phyloP scores from a whole-genome alignment of 139 green algal species.

The Gonium pectorale region DNA sequence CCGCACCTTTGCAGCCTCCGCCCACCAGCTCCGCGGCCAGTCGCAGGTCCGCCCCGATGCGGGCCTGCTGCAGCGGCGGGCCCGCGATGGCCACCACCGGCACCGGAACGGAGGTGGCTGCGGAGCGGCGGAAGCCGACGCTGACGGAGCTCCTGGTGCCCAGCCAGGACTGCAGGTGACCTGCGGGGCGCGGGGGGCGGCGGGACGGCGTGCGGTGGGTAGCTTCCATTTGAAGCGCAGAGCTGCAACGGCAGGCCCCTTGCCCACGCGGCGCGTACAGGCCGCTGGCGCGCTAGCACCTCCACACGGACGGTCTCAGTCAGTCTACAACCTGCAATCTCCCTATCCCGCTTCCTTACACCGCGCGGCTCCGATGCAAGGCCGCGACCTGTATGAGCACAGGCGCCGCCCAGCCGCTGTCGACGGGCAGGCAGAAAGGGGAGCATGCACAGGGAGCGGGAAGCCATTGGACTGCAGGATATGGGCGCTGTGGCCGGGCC shows the following conservation, averaged over 20 bases:
- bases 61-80: neutral
- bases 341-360: neutral
- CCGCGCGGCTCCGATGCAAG: neutral
- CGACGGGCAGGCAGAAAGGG: too few relatives aligned
- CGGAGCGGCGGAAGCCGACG: neutral
- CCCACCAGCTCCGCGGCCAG: neutral
- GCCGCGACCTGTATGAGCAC: neutral
- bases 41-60: neutral
- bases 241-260: too few relatives aligned
- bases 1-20: constrained; percentile 29
- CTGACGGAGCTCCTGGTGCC: neutral
- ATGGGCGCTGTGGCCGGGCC: neutral
- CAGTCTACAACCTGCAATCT: neutral
- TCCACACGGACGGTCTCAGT: too few relatives aligned
- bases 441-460: too few relatives aligned
- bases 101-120: neutral
- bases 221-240: too few relatives aligned
- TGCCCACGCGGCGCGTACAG: too few relatives aligned
- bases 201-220: too few relatives aligned
- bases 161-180: constrained; percentile 20
- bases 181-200: too few relatives aligned
- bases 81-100: neutral
- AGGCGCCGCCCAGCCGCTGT: too few relatives aligned
- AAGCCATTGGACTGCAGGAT: too few relatives aligned
- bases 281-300: too few relatives aligned